Percentiles rank a stretch among this genome's conserved stretches.
These are phyloP conservation scores for Plenodomus tracheiphilus DNA, from an alignment of 2,329 filamentous ascomycete genomes.

Conservation along the genomic window DNA sequence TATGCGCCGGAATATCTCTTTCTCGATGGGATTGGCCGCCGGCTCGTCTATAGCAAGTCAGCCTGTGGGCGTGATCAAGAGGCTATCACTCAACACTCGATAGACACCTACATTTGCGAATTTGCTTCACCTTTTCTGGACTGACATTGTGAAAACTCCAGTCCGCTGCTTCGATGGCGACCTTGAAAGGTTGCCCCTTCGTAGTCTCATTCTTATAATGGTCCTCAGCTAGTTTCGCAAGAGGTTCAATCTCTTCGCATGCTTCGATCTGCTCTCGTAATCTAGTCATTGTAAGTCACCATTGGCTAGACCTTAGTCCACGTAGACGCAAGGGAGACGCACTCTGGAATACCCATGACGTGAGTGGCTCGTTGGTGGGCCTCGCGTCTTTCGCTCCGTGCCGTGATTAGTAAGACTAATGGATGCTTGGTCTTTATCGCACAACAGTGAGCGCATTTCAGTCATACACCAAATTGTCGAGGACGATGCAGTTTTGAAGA, in stretches of 20 bases:
- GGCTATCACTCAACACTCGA: no score
- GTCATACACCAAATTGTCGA: no score
- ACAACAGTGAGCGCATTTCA: no score
- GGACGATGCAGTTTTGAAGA: no score
- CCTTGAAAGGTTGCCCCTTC: slow-evolving; percentile 42
- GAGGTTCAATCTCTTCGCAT: slow-evolving; percentile 34
- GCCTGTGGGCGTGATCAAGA: background rate
- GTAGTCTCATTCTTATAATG: slow-evolving; percentile 27
- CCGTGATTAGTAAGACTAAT: background rate
- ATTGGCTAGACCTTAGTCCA: background rate
- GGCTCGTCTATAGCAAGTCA: slow-evolving; percentile 10
- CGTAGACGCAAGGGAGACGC: background rate
- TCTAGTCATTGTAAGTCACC: slow-evolving; percentile 12
- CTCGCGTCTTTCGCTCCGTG: background rate
- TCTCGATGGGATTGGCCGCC: slow-evolving; percentile 46
- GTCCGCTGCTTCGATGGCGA: slow-evolving; percentile 50
- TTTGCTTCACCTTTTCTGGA: slow-evolving; percentile 34
- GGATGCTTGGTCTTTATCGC: no score
- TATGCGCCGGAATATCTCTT: slow-evolving; percentile 47
- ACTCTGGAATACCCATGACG: slow-evolving; percentile 30
- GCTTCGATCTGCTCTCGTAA: slow-evolving; percentile 47
- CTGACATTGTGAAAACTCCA: slow-evolving; percentile 52
- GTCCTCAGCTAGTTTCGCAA: slow-evolving; percentile 45
- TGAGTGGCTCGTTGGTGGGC: background rate
- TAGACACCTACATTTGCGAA: slow-evolving; percentile 36